Evolutionary conservation across 192 early-diverging fungal species (phyloP).

Genomic region (Podila horticola): DNA sequence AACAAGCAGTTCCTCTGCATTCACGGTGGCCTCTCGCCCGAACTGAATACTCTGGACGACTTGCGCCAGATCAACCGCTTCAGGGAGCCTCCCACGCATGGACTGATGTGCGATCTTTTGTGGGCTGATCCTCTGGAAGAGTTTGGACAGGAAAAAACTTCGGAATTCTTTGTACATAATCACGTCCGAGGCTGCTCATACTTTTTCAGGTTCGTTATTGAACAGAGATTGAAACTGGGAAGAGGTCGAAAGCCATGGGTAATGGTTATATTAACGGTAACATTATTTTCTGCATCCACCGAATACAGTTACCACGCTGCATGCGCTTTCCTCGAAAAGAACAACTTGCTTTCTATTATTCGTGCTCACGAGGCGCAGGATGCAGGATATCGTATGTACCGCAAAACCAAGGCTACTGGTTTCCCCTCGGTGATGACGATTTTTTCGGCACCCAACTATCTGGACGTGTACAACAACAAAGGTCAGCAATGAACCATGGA

Average conservation of each 20-base stretch:
- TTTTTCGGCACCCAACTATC: constrained; percentile 98
- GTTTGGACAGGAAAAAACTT: constrained; percentile 94
- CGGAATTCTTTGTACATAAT: constrained; percentile 92
- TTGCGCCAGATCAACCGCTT: constrained; percentile 91
- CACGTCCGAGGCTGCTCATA: constrained; percentile 95
- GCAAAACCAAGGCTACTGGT: constrained; percentile 90
- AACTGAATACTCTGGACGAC: constrained; percentile 92
- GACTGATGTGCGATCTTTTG: constrained; percentile 94
- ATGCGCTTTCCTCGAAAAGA: constrained; percentile 93
- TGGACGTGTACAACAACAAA: constrained; percentile 99
- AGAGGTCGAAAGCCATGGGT: no score
- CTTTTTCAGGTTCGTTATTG: constrained; percentile 76
- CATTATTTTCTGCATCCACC: neutral
- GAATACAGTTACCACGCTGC: constrained; percentile 84
- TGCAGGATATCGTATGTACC: constrained; percentile 96
- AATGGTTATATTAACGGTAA: no score
- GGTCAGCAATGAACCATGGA: constrained; percentile 11
- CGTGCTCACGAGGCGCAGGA: constrained; percentile 98
- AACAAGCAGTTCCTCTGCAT: constrained; percentile 97
- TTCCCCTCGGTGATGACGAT: constrained; percentile 98
- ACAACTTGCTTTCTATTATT: constrained; percentile 94
- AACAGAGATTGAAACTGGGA: no score
- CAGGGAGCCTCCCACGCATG: constrained; percentile 92
- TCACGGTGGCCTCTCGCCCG: constrained; percentile 95
- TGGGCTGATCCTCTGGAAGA: constrained; percentile 98